Base-by-base conservation (phyloP, 176 grass and related monocot species). In the Rhynchospora tenuis region DNA sequence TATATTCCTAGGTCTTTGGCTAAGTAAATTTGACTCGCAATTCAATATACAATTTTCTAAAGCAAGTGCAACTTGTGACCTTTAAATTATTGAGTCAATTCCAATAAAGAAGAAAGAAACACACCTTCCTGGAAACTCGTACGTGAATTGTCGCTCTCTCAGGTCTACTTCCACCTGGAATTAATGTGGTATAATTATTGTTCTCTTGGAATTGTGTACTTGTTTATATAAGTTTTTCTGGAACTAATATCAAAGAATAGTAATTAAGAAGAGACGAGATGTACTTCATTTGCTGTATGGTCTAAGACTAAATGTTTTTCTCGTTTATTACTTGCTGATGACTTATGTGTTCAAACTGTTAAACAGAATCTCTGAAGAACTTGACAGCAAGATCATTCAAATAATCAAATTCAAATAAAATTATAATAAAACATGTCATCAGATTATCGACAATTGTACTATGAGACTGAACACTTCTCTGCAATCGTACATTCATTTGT, bases 41-140 rank as follows among this genome's bases (percentile, higher is more conserved):
- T 27, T 60, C 2, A 81, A 81, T 63, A 81, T 50, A 24, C 12
- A 61, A 81, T 42, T 64, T 20, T 29, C 29, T 23, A 80, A 57
- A 61, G 13, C 29, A 24, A 33, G 54, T 69, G 51, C 14, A 33
- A 73, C 70, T 55, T 68, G 33, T 58, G 55, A 27, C 26, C 17
- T 57, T 46, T 87, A 75, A 54, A 75, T 47, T 52, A 75, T 74
- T 13, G 10, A 16, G 47, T 75, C 22, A 54, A 23, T 28, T 74
- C 71, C 44, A 51, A 71, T 27, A 26, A 74, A 16, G 11, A 17
- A 75, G 33, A 61, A 59, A 80, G 57, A 12, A 59, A 62, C 48
- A 61, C 77, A 80, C 4, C 38, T 80, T 80, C 77, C 77, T 59
- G 77, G 58, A 80, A 80, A 59, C 31, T 80, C 77, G 54, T 80